Base-by-base conservation (phyloP, 306 rosid species). In the Pyrus betulifolia region DNA sequence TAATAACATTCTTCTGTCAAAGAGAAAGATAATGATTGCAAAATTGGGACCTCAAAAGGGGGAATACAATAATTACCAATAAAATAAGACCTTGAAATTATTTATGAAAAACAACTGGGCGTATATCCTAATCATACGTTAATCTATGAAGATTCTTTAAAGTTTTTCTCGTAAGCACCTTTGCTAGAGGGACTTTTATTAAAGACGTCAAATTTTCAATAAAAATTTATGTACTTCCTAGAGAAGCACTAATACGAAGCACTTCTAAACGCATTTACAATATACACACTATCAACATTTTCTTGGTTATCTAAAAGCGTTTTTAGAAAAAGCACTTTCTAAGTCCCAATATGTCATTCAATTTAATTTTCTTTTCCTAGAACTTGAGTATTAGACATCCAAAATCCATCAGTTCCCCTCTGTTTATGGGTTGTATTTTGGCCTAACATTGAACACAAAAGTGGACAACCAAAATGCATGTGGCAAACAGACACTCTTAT, bases 1-100 rank as follows among this genome's bases (percentile, higher is more conserved):
- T 57, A 19, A 58, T 35, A 57, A n/a, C n/a, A 4, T 57, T 57
- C 27, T 21, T n/a, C 63, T 22, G 19, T 42, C n/a, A 67, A 35
- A n/a, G 25, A 49, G 82, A 42, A 73, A 82, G 64, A 38, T 74
- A 38, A 82, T 69, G 61, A 78, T 69, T 31, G 76, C 58, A 49
- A 63, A n/a, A 54, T 57, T 42, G 66, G 75, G 76, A 69, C 85
- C 79, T 23, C 45, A 52, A 10, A 75, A 63, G 28, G 5, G 25
- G 77, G 74, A 78, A 70, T 70, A 74, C 14, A 75, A 70, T 83
- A 65, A 79, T 57, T 45, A 62, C 30, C 23, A 12, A 69, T 69
- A 66, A 67, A 67, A 65, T 61, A 25, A 38, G 44, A 30, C n/a
- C 33, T 64, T 6, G 10, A 7, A 18, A 58, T 22, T 4, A 58